Evolutionary conservation across 148 eudicot genomes (phyloP).

Genomic region (Nepenthes gracilis): DNA sequence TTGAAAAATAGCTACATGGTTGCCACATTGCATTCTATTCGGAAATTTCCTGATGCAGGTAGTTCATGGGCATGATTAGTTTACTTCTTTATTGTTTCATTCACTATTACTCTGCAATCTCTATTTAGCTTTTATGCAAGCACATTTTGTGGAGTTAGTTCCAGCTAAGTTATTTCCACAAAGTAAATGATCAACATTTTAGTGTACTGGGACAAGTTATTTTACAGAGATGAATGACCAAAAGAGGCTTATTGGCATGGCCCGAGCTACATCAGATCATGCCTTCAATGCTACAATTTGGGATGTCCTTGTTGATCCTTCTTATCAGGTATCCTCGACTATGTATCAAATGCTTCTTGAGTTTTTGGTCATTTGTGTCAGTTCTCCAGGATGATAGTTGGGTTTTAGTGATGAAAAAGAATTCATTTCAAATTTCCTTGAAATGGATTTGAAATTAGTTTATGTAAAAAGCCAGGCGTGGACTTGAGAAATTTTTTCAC

Average conservation of each 20-base stretch:
- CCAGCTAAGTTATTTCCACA: conserved; percentile 8
- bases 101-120: not conserved
- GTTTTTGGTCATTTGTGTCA: not conserved
- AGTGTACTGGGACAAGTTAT: conserved; percentile 64
- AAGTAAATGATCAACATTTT: conserved; percentile 45
- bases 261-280: conserved; percentile 98
- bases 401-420: not conserved
- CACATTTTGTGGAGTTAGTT: not conserved
- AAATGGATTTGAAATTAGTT: too few species aligned
- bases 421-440: too few species aligned
- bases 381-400: not conserved
- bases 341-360: conserved; percentile 2
- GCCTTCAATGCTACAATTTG: conserved; percentile 98
- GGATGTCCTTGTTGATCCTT: conserved; percentile 97
- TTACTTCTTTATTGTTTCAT: not conserved
- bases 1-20: conserved; percentile 95
- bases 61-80: conserved; percentile 8
- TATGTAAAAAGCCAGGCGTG: too few species aligned
- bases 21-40: conserved; percentile 64
- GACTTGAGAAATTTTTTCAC: too few species aligned
- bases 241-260: conserved; percentile 92
- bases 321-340: conserved; percentile 62
- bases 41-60: conserved; percentile 62
- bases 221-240: conserved; percentile 60
- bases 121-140: not conserved